Evolutionary conservation across 192 early-diverging fungal species (phyloP), one percentile per base, ranked within the genome.

Genomic region (Jimgerdemannia flammicorona): DNA sequence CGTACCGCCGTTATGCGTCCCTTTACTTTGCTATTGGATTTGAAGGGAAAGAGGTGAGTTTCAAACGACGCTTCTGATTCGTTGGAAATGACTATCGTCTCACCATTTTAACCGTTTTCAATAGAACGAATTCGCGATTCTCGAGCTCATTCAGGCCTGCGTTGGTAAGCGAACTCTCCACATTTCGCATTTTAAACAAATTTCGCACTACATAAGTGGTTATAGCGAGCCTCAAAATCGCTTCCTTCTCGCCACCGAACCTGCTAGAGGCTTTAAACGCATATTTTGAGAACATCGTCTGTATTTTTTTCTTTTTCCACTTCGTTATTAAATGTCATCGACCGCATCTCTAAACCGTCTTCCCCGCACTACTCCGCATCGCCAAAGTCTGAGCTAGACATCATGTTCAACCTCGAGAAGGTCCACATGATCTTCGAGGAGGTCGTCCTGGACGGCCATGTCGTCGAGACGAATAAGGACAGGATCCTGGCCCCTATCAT

Each of bases 201-300:
- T 29, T 29, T 29, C 29, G 29, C 29, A 29, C 29, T 29, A 29
- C 29, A 29, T 29, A 29, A 1, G 29, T 29, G 29, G 29, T 29
- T 29, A 29, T 29, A 29, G 29, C 29, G 29, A 29, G 29, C 29
- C 29, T 29, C 29, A 29, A 29, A 29, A 0, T 29, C 29, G 1
- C 29, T 29, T 29, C 29, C 29, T 29, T 29, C 29, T 29, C 29
- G 29, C 29, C 29, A 29, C 29, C 29, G 67, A 70, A n/a, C 43
- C 70, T 67, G 39, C 44, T 71, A 80, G 81, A 83, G 70, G 70
- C 75, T 54, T 69, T 83, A 43, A 75, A 83, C 43, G 72, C 44
- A 4, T 77, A 83, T 64, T 83, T 83, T 77, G 81, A 83, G 29
- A 83, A 77, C 41, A 78, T 83, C 72, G 81, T 83, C 75, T 68